Base-by-base conservation (phyloP, 2,329 filamentous ascomycete genomes). In the Fusarium keratoplasticum region DNA sequence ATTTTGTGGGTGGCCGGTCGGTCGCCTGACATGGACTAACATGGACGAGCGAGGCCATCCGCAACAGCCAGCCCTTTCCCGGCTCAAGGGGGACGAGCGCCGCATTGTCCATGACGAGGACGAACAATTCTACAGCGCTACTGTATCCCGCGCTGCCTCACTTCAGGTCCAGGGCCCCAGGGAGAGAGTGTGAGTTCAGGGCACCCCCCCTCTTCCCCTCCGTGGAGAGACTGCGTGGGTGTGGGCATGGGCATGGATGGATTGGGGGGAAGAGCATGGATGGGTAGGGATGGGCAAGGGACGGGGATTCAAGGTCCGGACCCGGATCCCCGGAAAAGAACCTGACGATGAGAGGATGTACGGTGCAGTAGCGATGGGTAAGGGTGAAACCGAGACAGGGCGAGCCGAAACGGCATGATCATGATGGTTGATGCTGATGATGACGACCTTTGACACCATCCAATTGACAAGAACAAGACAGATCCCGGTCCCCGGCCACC, bases 241-340 rank as follows among this genome's bases (percentile, higher is more conserved):
- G 61, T 72, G 67, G 65, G 52, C 58, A 44, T 58, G 61, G 61
- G 35, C 35, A 36, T 36, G 35, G 40, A 44, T 42, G 38, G 38
- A n/a, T n/a, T n/a, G n/a, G n/a, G n/a, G n/a, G n/a, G n/a, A n/a
- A n/a, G n/a, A n/a, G 35, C 35, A 36, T 36, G 35, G 40, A 44
- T 42, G 38, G 38, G 36, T n/a, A 31, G 10, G 47, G 58, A 67
- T 61, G 66, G 61, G 59, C 44, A 38, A 54, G 61, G 64, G 47
- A 71, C 54, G 74, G 74, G 62, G 58, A 42, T 55, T 68, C 38
- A 52, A 70, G 54, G 68, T 35, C 76, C 70, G 74, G 76, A 57
- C 61, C 76, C 76, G 76, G 76, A 74, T 66, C 72, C 72, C 72
- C 76, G 70, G 76, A 52, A 74, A 61, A 35, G 52, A 13, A 22